phyloP scores from a whole-genome alignment of 78 protist species.

The Guillardia theta region DNA sequence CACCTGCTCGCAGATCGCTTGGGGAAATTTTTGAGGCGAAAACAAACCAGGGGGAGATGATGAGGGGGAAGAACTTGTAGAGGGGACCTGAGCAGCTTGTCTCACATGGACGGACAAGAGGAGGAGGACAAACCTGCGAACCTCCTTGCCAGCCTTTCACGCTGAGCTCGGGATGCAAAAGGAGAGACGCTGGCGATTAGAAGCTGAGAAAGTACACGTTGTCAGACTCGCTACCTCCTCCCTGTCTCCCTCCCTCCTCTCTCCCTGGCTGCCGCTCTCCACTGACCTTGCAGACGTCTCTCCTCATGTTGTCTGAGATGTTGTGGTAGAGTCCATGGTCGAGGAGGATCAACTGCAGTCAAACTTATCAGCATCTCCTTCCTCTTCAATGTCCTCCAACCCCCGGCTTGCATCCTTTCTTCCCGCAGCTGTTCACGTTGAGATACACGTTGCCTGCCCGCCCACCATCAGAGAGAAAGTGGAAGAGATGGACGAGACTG shows the following conservation, averaged over 20 bases:
- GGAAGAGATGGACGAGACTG: not conserved
- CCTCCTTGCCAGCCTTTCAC: too few species aligned
- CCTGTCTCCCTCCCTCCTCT: not conserved
- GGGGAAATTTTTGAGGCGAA: not conserved
- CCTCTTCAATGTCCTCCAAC: not conserved
- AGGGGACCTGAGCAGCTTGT: not conserved
- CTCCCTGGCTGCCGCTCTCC: not conserved
- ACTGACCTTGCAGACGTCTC: not conserved
- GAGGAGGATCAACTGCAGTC: not conserved
- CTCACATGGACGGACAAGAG: too few species aligned
- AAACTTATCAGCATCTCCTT: too few species aligned
- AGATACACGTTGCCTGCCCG: not conserved
- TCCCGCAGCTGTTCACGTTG: not conserved
- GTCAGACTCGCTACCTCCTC: too few species aligned
- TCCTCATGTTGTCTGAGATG: not conserved
- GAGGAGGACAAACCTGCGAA: too few species aligned
- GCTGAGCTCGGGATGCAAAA: not conserved
- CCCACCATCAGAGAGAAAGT: not conserved
- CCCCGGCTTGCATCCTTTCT: not conserved
- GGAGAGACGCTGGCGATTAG: not conserved
- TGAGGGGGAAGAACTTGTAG: not conserved
- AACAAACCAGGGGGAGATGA: not conserved
- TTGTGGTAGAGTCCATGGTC: slow-evolving; percentile 31
- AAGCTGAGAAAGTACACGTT: too few species aligned
- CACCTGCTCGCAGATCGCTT: not conserved